Conservation (phyloP, 164 flowering plant genomes). For the Chloranthus sessilifolius region DNA sequence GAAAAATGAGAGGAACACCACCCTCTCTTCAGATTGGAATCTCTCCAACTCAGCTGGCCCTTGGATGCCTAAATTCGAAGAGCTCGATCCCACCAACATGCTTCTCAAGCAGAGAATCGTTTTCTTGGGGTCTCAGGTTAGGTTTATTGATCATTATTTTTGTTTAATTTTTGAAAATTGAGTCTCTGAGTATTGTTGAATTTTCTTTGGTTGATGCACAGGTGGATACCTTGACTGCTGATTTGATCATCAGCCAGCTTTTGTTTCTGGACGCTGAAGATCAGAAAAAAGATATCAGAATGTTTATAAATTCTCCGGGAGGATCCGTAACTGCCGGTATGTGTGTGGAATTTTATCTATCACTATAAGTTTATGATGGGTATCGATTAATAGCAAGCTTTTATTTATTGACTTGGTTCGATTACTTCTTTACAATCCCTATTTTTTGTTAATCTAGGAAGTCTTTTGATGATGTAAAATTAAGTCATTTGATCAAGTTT, state of each 20-base stretch:
- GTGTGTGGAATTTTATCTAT: constrained; percentile 7
- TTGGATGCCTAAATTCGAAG: constrained; percentile 64
- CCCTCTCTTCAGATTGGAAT: constrained; percentile 68
- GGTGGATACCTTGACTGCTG: constrained; percentile 83
- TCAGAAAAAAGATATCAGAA: constrained; percentile 58
- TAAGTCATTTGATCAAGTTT: too few relatives aligned
- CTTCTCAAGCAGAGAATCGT: constrained; percentile 88
- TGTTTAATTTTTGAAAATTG: background rate
- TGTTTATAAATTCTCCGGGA: constrained; percentile 92
- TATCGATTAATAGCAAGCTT: too few relatives aligned
- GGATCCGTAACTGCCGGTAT: constrained; percentile 89
- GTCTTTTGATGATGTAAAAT: too few relatives aligned
- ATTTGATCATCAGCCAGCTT: constrained; percentile 79
- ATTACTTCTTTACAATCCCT: too few relatives aligned
- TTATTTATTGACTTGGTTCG: too few relatives aligned
- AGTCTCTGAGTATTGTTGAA: background rate
- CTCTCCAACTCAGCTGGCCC: constrained; percentile 25
- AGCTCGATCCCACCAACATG: constrained; percentile 82
- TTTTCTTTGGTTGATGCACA: constrained; percentile 22
- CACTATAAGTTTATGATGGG: too few relatives aligned
- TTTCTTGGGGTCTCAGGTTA: constrained; percentile 81
- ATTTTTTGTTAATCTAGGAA: too few relatives aligned
- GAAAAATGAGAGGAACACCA: constrained; percentile 24
- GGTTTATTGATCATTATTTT: background rate
- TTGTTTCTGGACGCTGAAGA: constrained; percentile 90